Evolutionary conservation across 192 early-diverging fungal genomes (phyloP), one percentile per base, ranked within the genome.

Genomic region (Gaertneriomyces sp.): DNA sequence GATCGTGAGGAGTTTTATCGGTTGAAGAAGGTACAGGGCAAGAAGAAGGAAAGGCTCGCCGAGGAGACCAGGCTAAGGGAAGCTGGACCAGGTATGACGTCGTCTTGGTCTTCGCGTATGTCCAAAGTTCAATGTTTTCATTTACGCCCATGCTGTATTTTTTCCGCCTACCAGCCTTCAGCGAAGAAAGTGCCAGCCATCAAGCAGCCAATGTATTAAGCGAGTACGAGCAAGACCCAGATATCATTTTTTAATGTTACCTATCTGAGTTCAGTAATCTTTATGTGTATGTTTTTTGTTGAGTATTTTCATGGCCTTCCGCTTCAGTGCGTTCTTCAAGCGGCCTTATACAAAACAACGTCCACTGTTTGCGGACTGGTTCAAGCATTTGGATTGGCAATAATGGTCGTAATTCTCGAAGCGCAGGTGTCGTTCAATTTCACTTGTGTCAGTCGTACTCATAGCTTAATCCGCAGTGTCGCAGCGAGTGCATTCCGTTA

Each of bases 1-100:
- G 97, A 99, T 67, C 87, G 97, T 63, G 97, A 99, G 74, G 97
- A 99, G 72, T 99, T 99, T 73, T 99, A 94, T 72, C 83, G 69
- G 69, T 76, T 99, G 69, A 99, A 99, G 80, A 99, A 96, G 79
- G 91, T 99, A 38, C 97, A 99, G 74, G 89, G 88, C 20, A 96
- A 96, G 76, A 99, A 99, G 85, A 99, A 99, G 90, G 83, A 90
- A 60, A 87, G 81, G 45, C 66, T 81, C 55, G 87, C 82, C 10
- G 78, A 74, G 46, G 83, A 76, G 54, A 83, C 85, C 41, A 79
- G 85, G 39, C 82, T 81, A 40, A 73, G 81, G 6, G 74, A 76
- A 20, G 57, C 59, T 39, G 25, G 7, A 40, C 64, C 65, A 53
- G 72, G 65, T 72, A 39, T 47, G 57, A 11, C 14, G 5, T 60